Conservation (phyloP, 805 yeast genomes). For the Cyberlindnera xylosilytica region DNA sequence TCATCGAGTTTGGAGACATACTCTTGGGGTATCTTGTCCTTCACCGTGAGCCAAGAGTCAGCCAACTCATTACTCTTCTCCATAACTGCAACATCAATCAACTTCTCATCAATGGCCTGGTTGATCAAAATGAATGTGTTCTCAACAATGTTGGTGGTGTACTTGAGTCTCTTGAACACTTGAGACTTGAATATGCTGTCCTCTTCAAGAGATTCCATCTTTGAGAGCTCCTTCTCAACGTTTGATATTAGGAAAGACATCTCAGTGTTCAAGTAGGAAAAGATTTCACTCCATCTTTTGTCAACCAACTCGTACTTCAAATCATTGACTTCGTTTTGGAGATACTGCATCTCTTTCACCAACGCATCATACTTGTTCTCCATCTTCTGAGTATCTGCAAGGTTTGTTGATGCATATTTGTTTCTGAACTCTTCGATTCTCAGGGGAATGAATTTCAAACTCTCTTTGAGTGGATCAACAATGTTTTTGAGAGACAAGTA, state of each 20-base stretch:
- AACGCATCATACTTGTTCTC: slow-evolving; percentile 39
- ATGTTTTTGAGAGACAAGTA: slow-evolving; percentile 40
- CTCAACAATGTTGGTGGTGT: slow-evolving; percentile 37
- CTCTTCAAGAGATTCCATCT: slow-evolving; percentile 24
- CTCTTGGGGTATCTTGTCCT: slow-evolving; percentile 21
- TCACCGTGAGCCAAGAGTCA: slow-evolving; percentile 30
- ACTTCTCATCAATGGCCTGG: slow-evolving; percentile 39
- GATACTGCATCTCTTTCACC: slow-evolving; percentile 37
- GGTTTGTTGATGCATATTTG: slow-evolving; percentile 20
- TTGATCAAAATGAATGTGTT: slow-evolving; percentile 38
- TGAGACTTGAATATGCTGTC: slow-evolving; percentile 22
- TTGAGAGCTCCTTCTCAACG: slow-evolving; percentile 26
- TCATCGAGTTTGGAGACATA: slow-evolving; percentile 20
- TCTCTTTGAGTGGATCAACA: slow-evolving; percentile 49
- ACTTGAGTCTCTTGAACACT: slow-evolving; percentile 31
- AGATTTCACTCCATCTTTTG: slow-evolving; percentile 53
- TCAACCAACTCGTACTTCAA: slow-evolving; percentile 48
- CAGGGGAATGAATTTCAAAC: slow-evolving; percentile 49
- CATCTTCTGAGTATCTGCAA: slow-evolving; percentile 28
- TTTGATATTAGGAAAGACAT: slow-evolving; percentile 29
- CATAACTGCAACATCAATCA: slow-evolving; percentile 36
- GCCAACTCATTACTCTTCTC: slow-evolving; percentile 35
- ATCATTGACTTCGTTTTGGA: slow-evolving; percentile 38
- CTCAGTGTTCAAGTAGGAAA: slow-evolving; percentile 44
- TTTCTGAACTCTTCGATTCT: slow-evolving; percentile 42